Percentiles rank a stretch among this genome's conserved stretches.
These are phyloP conservation scores for Scedosporium minutisporum DNA, from an alignment of 2,329 filamentous ascomycete species.

Conservation along the genomic window DNA sequence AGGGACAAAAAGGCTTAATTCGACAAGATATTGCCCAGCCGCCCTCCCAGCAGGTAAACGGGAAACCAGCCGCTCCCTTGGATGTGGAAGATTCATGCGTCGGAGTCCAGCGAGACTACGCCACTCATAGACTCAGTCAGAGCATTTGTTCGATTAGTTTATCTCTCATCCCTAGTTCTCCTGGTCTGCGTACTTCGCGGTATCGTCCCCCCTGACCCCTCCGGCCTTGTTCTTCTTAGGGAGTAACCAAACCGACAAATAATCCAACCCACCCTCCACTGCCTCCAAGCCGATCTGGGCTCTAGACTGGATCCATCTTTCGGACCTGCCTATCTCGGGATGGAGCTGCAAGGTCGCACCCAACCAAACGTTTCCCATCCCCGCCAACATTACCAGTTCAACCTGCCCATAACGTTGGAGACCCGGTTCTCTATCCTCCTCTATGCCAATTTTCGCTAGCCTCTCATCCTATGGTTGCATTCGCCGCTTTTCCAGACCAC, in stretches of 20 bases:
- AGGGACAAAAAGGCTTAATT: too few species aligned
- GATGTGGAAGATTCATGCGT: too few species aligned
- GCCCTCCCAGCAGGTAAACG: too few species aligned
- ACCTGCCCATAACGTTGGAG: not conserved
- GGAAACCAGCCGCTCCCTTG: too few species aligned
- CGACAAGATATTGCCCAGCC: too few species aligned
- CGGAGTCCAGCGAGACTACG: too few species aligned
- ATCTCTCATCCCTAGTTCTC: too few species aligned
- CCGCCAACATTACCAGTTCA: not conserved
- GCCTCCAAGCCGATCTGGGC: not conserved
- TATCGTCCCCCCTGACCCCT: too few species aligned
- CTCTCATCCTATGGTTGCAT: not conserved
- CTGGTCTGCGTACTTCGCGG: too few species aligned
- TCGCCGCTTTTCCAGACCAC: not conserved
- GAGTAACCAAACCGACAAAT: not conserved
- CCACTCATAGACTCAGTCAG: too few species aligned
- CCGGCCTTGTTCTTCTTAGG: not conserved
- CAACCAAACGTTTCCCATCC: not conserved
- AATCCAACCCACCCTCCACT: not conserved
- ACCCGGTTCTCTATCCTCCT: not conserved
- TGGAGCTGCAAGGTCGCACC: slow-evolving; percentile 1
- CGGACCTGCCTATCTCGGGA: slow-evolving; percentile 3
- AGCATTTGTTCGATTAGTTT: too few species aligned
- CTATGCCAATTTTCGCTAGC: not conserved
- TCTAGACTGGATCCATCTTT: not conserved